Conservation (phyloP, 2,329 filamentous ascomycete species). For the Xylaria sp. region DNA sequence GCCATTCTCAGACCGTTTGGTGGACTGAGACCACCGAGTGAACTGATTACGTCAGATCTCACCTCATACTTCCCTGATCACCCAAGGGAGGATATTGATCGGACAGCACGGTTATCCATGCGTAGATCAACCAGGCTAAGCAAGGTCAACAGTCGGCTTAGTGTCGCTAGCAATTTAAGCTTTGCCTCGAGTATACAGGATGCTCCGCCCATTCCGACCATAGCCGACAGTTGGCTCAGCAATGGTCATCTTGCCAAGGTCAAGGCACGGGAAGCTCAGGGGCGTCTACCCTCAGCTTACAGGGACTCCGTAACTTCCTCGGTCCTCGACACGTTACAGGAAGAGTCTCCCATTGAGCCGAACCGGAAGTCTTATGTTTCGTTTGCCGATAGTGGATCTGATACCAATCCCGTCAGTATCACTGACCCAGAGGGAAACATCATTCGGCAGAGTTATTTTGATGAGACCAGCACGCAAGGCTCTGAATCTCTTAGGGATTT, state of each 20-base stretch:
- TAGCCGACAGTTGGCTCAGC: constrained; percentile 91
- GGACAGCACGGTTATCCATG: constrained; percentile 92
- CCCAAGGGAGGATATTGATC: constrained; percentile 91
- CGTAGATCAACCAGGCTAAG: constrained; percentile 90
- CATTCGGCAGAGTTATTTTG: constrained; percentile 82
- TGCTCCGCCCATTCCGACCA: constrained; percentile 93
- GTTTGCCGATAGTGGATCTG: constrained; percentile 79
- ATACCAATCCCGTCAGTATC: constrained; percentile 75
- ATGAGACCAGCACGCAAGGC: constrained; percentile 78
- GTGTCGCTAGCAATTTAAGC: constrained; percentile 92
- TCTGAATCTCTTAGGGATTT: constrained; percentile 84
- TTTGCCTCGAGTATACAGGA: constrained; percentile 92
- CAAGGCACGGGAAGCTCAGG: constrained; percentile 56
- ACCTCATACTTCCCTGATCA: constrained; percentile 98
- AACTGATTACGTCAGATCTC: constrained; percentile 95
- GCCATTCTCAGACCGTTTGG: constrained; percentile 82
- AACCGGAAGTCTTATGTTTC: constrained; percentile 98
- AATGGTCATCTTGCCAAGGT: constrained; percentile 65
- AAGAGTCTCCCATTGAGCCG: constrained; percentile 87
- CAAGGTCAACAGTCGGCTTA: constrained; percentile 90
- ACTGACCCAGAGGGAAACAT: constrained; percentile 80
- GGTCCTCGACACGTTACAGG: constrained; percentile 87
- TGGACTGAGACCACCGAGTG: constrained; percentile 90
- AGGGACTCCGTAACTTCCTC: constrained; percentile 91
- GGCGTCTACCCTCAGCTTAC: constrained; percentile 69